Evolutionary conservation across 2,329 filamentous ascomycete species (phyloP), one percentile per base, ranked within the genome.

Genomic region (Aphanocladium album): DNA sequence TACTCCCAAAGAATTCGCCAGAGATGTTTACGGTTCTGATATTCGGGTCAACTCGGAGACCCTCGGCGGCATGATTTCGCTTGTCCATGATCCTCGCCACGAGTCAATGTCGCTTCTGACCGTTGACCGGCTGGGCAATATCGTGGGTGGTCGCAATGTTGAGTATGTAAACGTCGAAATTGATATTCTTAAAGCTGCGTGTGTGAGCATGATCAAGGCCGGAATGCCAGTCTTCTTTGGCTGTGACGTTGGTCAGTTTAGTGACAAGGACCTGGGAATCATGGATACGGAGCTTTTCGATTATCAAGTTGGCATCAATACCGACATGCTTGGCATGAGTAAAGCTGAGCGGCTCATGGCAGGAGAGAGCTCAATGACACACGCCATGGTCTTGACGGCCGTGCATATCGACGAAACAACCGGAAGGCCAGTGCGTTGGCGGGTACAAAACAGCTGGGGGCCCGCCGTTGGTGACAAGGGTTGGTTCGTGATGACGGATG

Each of bases 401-500:
- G 92, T 96, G 50, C 91, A 96, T 70, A 72, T 96, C 2, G 87
- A 89, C 62, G 78, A 82, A 30, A 75, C 84, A 62, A 75, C 72
- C 1, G 86, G 84, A 1, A 83, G 85, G 73, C 80, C 85, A 2
- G 83, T 91, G 1, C 79, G 91, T 49, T 96, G 92, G 92, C 80
- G 91, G 58, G 90, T 96, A 7, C 89, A 96, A 80, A 96, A 96
- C 71, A 89, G 85, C 60, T 96, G 91, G 91, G 90, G 89, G 14
- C 80, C 84, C 45, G 76, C 70, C 0, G 82, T 82, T 0, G 92
- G 92, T 0, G 83, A 87, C 14, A 85, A 91, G 66, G 92, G 92
- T 0, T 96, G 90, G 83, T 95, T 95, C 70, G 89, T 96, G 63
- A 96, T 96, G 91, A 89, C 81, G 62, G 91, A 96, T 74, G 78